Percentiles rank a stretch among this genome's conserved stretches.
Evolutionary conservation across 176 grass and related monocot genomes (phyloP).

Genomic region (Eragrostis curvula): DNA sequence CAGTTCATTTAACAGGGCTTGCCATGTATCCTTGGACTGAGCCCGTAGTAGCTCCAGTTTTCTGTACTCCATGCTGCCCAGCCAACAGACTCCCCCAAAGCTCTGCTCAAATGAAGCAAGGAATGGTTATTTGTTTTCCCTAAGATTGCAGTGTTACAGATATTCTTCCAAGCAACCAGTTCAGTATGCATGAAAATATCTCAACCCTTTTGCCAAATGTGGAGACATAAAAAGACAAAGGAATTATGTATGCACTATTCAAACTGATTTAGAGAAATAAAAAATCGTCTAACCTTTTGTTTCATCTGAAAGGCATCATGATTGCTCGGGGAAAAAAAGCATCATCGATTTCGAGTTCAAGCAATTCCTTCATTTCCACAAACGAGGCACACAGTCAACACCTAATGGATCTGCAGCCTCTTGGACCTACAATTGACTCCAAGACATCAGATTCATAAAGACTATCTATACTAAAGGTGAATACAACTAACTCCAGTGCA

Average conservation of each 20-base stretch:
- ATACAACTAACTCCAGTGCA: not conserved
- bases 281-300: conserved; percentile 60
- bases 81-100: conserved; percentile 62
- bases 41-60: conserved; percentile 59
- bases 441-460: not conserved
- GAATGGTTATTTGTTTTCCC: not conserved
- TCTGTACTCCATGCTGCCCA: conserved; percentile 57
- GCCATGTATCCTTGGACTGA: conserved; percentile 64
- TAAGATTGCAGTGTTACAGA: not conserved
- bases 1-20: conserved; percentile 67
- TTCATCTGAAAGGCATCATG: conserved; percentile 45
- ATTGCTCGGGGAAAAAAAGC: not conserved
- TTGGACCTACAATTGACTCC: conserved; percentile 68
- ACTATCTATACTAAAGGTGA: not conserved
- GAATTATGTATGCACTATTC: not conserved
- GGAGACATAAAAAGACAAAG: not conserved
- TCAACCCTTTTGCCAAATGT: not conserved
- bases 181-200: not conserved
- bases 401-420: conserved; percentile 93
- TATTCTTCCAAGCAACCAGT: not conserved
- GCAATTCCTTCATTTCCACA: conserved; percentile 74
- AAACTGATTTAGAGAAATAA: not conserved
- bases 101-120: conserved; percentile 42
- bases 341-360: conserved; percentile 81
- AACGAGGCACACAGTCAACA: conserved; percentile 74